Evolutionary conservation across 345 rosid genomes (phyloP).

Genomic region (Pistacia atlantica): DNA sequence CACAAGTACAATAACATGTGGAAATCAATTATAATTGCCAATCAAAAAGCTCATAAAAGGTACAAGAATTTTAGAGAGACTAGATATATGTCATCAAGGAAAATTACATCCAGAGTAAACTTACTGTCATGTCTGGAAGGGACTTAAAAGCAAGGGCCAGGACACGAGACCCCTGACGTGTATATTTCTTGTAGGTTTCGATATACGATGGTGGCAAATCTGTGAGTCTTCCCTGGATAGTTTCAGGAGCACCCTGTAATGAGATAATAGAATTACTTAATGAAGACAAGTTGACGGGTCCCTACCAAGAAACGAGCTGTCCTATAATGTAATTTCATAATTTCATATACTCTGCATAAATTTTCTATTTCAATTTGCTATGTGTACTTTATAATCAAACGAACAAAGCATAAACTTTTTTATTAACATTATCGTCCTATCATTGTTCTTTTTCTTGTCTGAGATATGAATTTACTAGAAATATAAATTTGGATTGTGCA

Average conservation of each 20-base stretch:
- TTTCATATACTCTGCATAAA: no score
- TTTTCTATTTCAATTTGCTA: no score
- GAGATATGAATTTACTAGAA: no score
- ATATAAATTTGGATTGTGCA: no score
- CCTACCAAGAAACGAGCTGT: neutral
- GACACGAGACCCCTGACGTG: conserved; percentile 98
- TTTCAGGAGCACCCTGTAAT: conserved; percentile 98
- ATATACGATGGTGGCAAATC: conserved; percentile 76
- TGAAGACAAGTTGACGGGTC: neutral
- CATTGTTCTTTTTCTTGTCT: no score
- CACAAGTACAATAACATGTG: neutral
- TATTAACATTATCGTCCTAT: no score
- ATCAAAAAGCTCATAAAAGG: neutral
- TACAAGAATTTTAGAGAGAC: neutral
- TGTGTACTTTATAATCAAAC: no score
- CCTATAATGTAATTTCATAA: no score
- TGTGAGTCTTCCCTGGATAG: conserved; percentile 85
- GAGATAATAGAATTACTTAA: conserved; percentile 6
- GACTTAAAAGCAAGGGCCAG: conserved; percentile 94
- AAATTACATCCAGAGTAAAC: conserved; percentile 22
- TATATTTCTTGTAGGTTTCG: conserved; percentile 85
- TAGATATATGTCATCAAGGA: neutral
- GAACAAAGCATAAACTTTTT: no score
- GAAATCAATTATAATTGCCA: neutral
- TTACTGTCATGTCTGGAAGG: conserved; percentile 96